Base-by-base conservation (phyloP, 1,284 basidiomycete genomes). In the Tilletia walkeri region DNA sequence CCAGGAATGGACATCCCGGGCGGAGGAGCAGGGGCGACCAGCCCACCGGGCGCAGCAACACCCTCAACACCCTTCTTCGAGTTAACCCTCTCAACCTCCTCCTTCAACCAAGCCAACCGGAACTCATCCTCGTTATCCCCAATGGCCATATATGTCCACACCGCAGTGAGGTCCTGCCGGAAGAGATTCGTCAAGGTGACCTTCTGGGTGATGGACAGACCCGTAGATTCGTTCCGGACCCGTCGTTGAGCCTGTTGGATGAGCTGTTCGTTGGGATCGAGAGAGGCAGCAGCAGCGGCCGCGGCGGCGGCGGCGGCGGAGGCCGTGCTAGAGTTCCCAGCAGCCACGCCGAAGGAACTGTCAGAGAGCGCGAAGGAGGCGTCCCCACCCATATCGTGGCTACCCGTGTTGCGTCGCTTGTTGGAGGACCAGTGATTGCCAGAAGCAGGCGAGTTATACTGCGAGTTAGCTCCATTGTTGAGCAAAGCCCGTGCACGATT, bases 101-200 rank as follows among this genome's bases (percentile, higher is more conserved):
- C 59, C 59, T 63, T 63, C 59, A 63, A 39, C 59, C 59, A 63
- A n/a, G 59, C 59, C 34, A 63, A 34, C 34, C 59, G 30, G 34
- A 63, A 63, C 59, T 63, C 59, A 34, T 63, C 59, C 59, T 63
- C 59, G n/a, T 63, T 38, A 34, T 63, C 59, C 12, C 38, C 59
- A 63, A 63, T 63, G 16, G 59, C 59, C 59, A 63, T 63, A 34
- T 63, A 63, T 14, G 59, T 63, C 59, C 59, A 63, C 59, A 63
- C 59, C 36, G 59, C 59, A 3, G 59, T 63, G 14, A 63, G 36
- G 36, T 63, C 59, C 14, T 38, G 38, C 3, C 59, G 59, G 36
- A 63, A 63, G 34, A 63, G 59, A 36, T 63, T 63, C 1, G 59
- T 63, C 7, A 63, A 36, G 30, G 59, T 63, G 36, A 63, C 59